Conservation (phyloP, 2,329 filamentous ascomycete genomes). For the Clarireedia sp. region DNA sequence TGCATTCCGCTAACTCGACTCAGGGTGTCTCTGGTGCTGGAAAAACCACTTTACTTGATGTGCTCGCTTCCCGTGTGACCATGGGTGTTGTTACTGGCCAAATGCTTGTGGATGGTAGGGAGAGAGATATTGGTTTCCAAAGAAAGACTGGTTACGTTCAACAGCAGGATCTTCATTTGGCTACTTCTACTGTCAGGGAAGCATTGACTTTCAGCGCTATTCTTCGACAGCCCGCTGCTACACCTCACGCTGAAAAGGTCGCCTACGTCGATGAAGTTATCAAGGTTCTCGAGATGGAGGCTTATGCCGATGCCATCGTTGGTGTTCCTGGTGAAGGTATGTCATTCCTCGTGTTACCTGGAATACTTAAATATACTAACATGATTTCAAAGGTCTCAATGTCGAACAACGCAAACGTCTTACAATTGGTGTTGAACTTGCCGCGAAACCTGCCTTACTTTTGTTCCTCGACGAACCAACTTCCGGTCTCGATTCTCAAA, state of each 20-base stretch:
- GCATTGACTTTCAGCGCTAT: constrained; percentile 79
- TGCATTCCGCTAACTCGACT: background rate
- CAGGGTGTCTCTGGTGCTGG: constrained; percentile 61
- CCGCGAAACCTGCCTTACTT: constrained; percentile 80
- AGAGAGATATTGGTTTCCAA: constrained; percentile 75
- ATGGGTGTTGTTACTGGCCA: constrained; percentile 85
- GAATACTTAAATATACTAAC: background rate
- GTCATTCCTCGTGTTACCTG: background rate
- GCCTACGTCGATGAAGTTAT: constrained; percentile 88
- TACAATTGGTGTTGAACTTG: constrained; percentile 89
- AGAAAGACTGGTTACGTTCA: constrained; percentile 76
- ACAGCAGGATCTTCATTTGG: constrained; percentile 73
- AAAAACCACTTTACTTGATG: constrained; percentile 85
- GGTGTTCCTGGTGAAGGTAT: constrained; percentile 74
- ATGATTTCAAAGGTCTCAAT: constrained; percentile 46
- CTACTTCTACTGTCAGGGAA: constrained; percentile 80
- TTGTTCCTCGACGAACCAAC: constrained; percentile 94
- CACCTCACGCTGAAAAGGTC: constrained; percentile 69
- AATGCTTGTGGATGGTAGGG: constrained; percentile 60
- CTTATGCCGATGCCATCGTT: constrained; percentile 83
- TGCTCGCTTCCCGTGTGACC: constrained; percentile 74
- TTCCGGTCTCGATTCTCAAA: constrained; percentile 87
- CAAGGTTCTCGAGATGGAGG: constrained; percentile 80
- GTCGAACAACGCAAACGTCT: constrained; percentile 66
- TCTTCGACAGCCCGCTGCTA: constrained; percentile 70